Base-by-base conservation (phyloP, 2,329 filamentous ascomycete species). In the Xenoacremonium recifei region DNA sequence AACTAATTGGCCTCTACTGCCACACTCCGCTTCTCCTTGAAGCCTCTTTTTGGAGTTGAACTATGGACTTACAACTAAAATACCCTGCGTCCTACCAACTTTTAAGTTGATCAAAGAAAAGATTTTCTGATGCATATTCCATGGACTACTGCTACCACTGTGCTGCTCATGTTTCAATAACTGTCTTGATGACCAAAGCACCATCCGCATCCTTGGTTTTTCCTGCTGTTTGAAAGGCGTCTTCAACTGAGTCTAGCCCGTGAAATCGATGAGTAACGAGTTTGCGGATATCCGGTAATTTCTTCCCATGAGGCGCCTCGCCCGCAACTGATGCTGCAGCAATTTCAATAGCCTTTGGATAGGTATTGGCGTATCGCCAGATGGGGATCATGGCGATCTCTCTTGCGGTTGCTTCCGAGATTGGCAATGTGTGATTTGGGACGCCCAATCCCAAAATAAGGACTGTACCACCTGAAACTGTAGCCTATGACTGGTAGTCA, bases 371-470 rank as follows among this genome's bases (percentile, higher is more conserved):
- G 17, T 44, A 44, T 35, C 42, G 21, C 37, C 36, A 44, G n/a
- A 39, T 21, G 6, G 36, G 36, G 7, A 44, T 30, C n/a, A 44
- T 15, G 15, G 39, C 37, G 20, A 44, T 32, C 31, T 44, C 42
- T 25, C 42, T 18, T 16, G 39, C 19, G 25, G 42, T 31, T 10
- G 42, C 42, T 10, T 37, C 37, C 4, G 37, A 40, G 6, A 44
- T 9, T 13, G 52, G 52, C 2, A 54, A 18, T 2, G 42, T 29
- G 16, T 55, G 49, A 5, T 48, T 18, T 2, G 52, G 18, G 16
- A 49, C 55, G 1, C 52, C 52, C 16, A 54, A 15, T 5, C 51
- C 52, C 1, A 49, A 42, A 21, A 55, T 47, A 5, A 55, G 39
- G 23, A 55, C 35, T 3, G 39, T 7, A 18, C 51, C 51, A 4